Base-by-base conservation (phyloP, 805 yeast species). In the Sugiyamaella mastotermitis region DNA sequence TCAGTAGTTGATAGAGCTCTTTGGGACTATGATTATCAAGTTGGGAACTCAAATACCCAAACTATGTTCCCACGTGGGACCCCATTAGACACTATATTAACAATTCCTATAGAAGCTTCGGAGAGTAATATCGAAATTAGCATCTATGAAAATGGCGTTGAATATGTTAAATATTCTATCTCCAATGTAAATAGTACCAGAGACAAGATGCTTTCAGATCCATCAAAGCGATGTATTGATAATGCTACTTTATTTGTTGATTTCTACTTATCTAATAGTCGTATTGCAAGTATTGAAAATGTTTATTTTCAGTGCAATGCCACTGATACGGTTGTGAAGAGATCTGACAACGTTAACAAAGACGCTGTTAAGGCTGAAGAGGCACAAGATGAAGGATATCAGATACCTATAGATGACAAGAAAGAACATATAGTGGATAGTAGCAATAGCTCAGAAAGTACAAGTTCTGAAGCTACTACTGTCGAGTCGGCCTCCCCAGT, bases 1-100 rank as follows among this genome's bases (percentile, higher is more conserved):
- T 61, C 66, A 17, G 67, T 85, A 3, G 53, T 71, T 22, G 94
- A 84, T 40, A 71, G 71, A 39, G 58, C 78, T 0, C 52, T 71
- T 29, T 70, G 64, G 46, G 68, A 69, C 38, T 82, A 69, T 52
- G 54, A 45, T 4, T 55, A 55, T 22, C 64, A 54, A 1, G 49
- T 51, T 2, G 48, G 50, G 4, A n/a, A n/a, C n/a, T n/a, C n/a
- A n/a, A 53, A 50, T 4, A 51, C 50, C 1, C 47, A 45, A 27
- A 33, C 26, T 3, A 60, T 78, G 1, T 80, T 79, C 54, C 62
- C 69, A 7, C 60, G 50, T 26, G 80, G 82, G 0, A 51, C 76
- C 0, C 34, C 45, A 2, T 62, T 69, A 31, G 22, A 22, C 5
- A 14, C 20, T 24, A 45, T 57, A 1, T 50, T 63, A 4, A 51